Evolutionary conservation across 257 asterid species (phyloP).

Genomic region (Primulina tabacum): DNA sequence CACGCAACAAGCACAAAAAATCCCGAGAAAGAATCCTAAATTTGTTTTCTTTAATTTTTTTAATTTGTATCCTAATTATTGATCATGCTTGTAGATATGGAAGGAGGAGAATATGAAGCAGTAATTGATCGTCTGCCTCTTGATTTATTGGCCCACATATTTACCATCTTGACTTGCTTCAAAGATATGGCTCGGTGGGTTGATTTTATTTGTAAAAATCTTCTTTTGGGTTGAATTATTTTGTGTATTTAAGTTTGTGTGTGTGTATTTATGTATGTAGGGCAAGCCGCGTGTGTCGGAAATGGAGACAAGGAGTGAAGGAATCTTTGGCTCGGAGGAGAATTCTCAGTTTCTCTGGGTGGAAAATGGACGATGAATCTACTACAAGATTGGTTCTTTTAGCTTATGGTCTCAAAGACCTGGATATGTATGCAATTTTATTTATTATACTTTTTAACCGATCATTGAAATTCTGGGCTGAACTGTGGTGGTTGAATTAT

Average conservation of each 20-base stretch:
- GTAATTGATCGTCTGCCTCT: conserved; percentile 74
- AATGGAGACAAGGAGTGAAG: conserved; percentile 84
- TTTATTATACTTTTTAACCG: not conserved
- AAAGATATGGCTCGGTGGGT: conserved; percentile 82
- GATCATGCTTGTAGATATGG: conserved; percentile 21
- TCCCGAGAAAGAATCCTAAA: not conserved
- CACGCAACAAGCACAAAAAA: conserved; percentile 9
- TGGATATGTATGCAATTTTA: conserved; percentile 55
- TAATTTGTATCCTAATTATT: conserved; percentile 3
- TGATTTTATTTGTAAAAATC: not conserved
- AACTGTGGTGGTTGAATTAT: not conserved
- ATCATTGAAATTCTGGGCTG: not conserved
- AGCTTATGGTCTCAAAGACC: conserved; percentile 77
- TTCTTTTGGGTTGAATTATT: not conserved
- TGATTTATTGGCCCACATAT: conserved; percentile 77
- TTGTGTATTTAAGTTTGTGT: not conserved
- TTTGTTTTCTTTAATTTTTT: not conserved
- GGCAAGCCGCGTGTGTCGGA: conserved; percentile 67
- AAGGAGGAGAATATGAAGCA: conserved; percentile 40
- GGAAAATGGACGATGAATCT: conserved; percentile 84
- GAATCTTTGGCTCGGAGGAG: conserved; percentile 70
- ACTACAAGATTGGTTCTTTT: conserved; percentile 67
- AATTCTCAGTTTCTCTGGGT: conserved; percentile 69
- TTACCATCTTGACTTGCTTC: conserved; percentile 67
- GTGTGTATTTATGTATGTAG: conserved; percentile 28